Evolutionary conservation across 2,329 filamentous ascomycete genomes (phyloP).

Genomic region (Phoma sp.): DNA sequence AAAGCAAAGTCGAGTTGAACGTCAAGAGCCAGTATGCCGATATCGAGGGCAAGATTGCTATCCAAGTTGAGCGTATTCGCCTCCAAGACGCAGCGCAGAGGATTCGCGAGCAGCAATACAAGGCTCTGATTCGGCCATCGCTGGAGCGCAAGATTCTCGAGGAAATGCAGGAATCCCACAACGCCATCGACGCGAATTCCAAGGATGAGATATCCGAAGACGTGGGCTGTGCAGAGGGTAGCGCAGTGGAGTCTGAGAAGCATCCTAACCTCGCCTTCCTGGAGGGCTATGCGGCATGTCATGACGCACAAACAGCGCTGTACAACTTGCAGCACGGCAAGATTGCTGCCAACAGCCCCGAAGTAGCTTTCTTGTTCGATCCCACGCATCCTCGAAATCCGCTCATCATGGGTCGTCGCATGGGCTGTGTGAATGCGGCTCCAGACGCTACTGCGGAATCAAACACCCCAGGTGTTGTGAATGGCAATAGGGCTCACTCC

Average conservation of each 20-base stretch:
- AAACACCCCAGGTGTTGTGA: neutral
- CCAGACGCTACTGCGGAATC: neutral
- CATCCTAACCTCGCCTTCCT: constrained; percentile 14
- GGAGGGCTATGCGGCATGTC: constrained; percentile 28
- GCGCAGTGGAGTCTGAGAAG: constrained; percentile 8
- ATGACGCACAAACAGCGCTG: constrained; percentile 14
- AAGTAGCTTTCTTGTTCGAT: constrained; percentile 30
- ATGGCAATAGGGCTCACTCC: neutral
- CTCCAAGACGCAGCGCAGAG: constrained; percentile 20
- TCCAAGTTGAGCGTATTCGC: constrained; percentile 15
- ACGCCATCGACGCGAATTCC: constrained; percentile 2
- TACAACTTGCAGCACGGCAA: constrained; percentile 22
- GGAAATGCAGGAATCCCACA: too few species aligned
- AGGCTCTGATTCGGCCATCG: constrained; percentile 7
- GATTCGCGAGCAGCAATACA: constrained; percentile 30
- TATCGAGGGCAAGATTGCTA: constrained; percentile 9
- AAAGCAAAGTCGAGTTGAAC: constrained; percentile 11
- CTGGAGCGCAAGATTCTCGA: constrained; percentile 7
- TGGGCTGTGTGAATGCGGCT: constrained; percentile 4
- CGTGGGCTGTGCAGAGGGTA: constrained; percentile 14
- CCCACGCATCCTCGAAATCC: constrained; percentile 22
- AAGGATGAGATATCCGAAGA: neutral
- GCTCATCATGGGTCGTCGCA: constrained; percentile 17
- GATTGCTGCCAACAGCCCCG: constrained; percentile 21
- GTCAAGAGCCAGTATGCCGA: constrained; percentile 5